Base-by-base conservation (phyloP, 2,329 filamentous ascomycete genomes). In the Calonectria hawksworthii region DNA sequence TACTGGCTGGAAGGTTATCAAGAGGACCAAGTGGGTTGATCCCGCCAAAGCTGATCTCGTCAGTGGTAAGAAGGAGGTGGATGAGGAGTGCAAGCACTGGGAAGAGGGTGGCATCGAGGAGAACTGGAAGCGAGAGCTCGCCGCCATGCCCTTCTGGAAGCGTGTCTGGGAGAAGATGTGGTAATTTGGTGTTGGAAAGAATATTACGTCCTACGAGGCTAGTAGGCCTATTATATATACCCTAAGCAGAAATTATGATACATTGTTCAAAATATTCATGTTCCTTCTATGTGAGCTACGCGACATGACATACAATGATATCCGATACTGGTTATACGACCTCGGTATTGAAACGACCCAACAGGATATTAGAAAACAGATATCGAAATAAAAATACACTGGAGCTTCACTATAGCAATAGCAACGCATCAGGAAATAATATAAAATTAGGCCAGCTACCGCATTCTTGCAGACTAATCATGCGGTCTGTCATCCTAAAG, bases 61-160 rank as follows among this genome's bases (percentile, higher is more conserved):
- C 36, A 90, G 90, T 44, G 92, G 93, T 73, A 86, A 94, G 73
- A 90, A 90, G 9, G 93, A 94, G 83, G 91, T 94, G 75, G 93
- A 93, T 69, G 90, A 91, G 75, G 86, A 87, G 81, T 87, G 86
- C 76, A 78, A 83, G 23, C 81, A 85, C 56, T 87, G 86, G 86
- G 86, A 87, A 73, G 85, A 87, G 76, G 86, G 86, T 9, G 86
- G 86, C 6, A 84, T 89, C 38, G 86, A 88, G 75, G 87, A 88
- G 79, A 87, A 88, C 69, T 86, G 87, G 79, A 80, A 80, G 76
- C 77, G 79, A 23, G 81, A 82, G 52, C 79, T 87, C 30, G 83
- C 83, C 9, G 76, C 80, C 32, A 86, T 87, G 85, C 74, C 80
- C 23, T 81, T 86, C 54, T 78, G 76, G 72, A 80, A 78, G 63